Percentiles rank a stretch among this genome's conserved stretches.
Evolutionary conservation across 306 rosid species (phyloP).

Genomic region (Sphenostylis stenocarpa): DNA sequence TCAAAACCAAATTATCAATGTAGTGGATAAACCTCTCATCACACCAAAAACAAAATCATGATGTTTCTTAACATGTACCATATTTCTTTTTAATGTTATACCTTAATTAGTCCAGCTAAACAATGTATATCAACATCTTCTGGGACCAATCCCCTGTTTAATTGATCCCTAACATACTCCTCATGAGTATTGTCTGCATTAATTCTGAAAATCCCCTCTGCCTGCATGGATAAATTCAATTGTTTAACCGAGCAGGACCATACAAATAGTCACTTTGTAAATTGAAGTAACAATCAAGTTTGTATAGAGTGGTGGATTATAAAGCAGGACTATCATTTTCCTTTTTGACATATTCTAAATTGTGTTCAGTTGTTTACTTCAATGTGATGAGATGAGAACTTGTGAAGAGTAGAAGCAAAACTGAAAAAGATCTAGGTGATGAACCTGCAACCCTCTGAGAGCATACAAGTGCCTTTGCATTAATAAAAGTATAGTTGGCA

Average conservation of each 20-base stretch:
- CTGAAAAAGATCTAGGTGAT: neutral
- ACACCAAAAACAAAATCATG: neutral
- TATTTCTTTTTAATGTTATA: slow-evolving; percentile 28
- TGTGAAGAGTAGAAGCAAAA: neutral
- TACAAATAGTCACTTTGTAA: neutral
- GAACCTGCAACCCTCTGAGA: slow-evolving; percentile 87
- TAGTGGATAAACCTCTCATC: neutral
- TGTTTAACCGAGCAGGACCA: slow-evolving; percentile 25
- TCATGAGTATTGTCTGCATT: slow-evolving; percentile 80
- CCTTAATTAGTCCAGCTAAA: slow-evolving; percentile 90
- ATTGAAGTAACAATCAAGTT: neutral
- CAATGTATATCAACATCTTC: slow-evolving; percentile 82
- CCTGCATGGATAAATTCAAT: slow-evolving; percentile 49
- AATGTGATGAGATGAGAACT: neutral
- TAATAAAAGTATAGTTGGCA: slow-evolving; percentile 84
- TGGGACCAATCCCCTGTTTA: slow-evolving; percentile 77
- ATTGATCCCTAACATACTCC: slow-evolving; percentile 74
- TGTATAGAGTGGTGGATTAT: neutral
- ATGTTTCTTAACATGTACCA: neutral
- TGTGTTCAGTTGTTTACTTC: neutral
- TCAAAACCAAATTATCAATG: slow-evolving; percentile 25
- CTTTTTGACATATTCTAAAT: neutral
- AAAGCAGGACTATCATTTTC: neutral
- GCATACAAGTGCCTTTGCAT: slow-evolving; percentile 79
- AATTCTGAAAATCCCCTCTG: slow-evolving; percentile 91